Evolutionary conservation across 306 rosid genomes (phyloP).

Genomic region (Cercis canadensis): DNA sequence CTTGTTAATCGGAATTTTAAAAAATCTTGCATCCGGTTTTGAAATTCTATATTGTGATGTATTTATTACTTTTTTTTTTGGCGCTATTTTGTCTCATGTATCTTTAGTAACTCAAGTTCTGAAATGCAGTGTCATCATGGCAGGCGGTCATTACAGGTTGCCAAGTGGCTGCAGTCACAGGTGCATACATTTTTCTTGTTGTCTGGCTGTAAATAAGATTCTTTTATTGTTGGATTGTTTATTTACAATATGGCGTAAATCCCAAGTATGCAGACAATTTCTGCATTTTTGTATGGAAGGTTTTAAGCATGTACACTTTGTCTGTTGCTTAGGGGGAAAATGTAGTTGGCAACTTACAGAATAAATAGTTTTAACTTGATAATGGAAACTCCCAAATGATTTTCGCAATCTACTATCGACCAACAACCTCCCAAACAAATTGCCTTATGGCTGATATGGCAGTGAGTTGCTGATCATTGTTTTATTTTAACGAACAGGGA

Average conservation of each 20-base stretch:
- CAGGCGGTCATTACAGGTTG: conserved; percentile 81
- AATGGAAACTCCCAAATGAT: conserved; percentile 1
- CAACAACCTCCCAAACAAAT: conserved; percentile 1
- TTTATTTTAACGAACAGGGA: background rate
- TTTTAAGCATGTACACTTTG: background rate
- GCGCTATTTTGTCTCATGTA: background rate
- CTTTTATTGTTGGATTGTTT: background rate
- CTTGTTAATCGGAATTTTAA: no score
- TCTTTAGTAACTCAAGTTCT: conserved; percentile 32
- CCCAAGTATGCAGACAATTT: background rate
- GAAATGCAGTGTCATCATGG: conserved; percentile 97
- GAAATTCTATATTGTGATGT: no score
- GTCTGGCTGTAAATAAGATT: background rate
- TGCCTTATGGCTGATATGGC: background rate
- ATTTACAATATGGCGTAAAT: background rate
- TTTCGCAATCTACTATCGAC: background rate
- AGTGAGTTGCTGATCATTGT: background rate
- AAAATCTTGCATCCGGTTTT: background rate
- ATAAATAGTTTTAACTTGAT: conserved; percentile 12
- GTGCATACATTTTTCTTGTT: conserved; percentile 41
- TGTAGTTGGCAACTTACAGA: background rate
- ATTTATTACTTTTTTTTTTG: no score
- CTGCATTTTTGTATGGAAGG: background rate
- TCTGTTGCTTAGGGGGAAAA: conserved; percentile 5
- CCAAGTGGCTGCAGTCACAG: conserved; percentile 91